Conservation (phyloP, 139 green algal genomes). For the Chlamydomonas sphaeroides region DNA sequence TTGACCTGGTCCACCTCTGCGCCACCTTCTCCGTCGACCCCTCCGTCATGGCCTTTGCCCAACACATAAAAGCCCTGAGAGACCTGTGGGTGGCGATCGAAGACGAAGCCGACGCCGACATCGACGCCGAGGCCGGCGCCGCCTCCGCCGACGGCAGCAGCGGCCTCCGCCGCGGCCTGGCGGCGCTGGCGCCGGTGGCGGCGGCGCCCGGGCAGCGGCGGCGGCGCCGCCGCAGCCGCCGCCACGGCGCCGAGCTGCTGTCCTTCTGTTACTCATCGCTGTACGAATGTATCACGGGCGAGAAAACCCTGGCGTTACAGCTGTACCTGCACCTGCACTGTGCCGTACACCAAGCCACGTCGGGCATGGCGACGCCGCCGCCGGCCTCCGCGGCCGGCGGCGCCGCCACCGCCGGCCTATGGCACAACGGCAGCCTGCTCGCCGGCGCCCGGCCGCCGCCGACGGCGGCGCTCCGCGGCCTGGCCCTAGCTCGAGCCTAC, state of each 20-base stretch:
- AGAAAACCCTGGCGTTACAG: slow-evolving; percentile 67
- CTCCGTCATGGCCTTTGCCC: slow-evolving; percentile 73
- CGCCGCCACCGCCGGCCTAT: not conserved
- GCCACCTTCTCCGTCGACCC: slow-evolving; percentile 77
- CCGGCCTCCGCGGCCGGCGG: not conserved
- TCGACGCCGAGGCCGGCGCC: not conserved
- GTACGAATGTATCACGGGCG: slow-evolving; percentile 76
- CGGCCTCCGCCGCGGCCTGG: slow-evolving; percentile 22
- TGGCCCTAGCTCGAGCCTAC: slow-evolving; percentile 57
- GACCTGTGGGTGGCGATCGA: slow-evolving; percentile 18
- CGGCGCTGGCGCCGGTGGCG: not conserved
- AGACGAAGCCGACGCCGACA: not conserved
- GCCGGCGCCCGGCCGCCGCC: not conserved
- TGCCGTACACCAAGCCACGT: slow-evolving; percentile 28
- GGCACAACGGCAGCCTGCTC: slow-evolving; percentile 32
- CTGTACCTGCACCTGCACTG: slow-evolving; percentile 69
- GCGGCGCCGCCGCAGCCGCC: not conserved
- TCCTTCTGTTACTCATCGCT: slow-evolving; percentile 62
- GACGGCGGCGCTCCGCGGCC: slow-evolving; percentile 52
- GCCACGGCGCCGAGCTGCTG: slow-evolving; percentile 41
- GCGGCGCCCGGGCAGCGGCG: slow-evolving; percentile 6
- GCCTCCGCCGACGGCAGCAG: not conserved
- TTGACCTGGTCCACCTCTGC: slow-evolving; percentile 74
- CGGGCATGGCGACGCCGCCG: too few relatives aligned
- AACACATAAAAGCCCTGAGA: slow-evolving; percentile 47